phyloP scores from a whole-genome alignment of 2,329 filamentous ascomycete genomes.

The Harringtonia aguacate region DNA sequence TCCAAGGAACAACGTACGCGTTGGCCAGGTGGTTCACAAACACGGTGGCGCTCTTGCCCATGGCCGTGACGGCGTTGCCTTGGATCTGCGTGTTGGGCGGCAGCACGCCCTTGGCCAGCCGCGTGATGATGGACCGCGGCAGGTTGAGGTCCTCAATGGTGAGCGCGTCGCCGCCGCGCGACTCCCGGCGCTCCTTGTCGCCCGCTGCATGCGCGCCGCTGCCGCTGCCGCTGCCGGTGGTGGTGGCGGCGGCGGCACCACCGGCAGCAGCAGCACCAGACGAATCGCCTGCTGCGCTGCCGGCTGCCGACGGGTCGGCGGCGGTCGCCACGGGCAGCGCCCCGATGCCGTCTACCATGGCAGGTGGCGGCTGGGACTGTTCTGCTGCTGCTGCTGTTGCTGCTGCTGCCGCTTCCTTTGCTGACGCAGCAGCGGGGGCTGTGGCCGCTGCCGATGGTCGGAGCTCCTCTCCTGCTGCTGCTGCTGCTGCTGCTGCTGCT shows the following conservation, averaged over 20 bases:
- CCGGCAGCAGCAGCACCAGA: no score
- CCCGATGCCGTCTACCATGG: slow-evolving; percentile 25
- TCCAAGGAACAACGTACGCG: slow-evolving; percentile 41
- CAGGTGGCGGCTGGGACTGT: slow-evolving; percentile 13
- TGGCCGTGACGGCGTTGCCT: slow-evolving; percentile 67
- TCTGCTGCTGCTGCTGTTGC: not conserved
- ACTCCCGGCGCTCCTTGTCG: slow-evolving; percentile 13
- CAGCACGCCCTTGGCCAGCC: slow-evolving; percentile 69
- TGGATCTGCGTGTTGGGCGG: slow-evolving; percentile 76
- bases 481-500: slow-evolving; percentile 15
- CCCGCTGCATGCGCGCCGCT: no score
- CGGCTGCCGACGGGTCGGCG: not conserved
- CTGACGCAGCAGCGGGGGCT: no score
- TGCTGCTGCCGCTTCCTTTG: slow-evolving; percentile 16
- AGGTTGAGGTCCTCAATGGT: slow-evolving; percentile 60
- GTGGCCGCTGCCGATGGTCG: no score
- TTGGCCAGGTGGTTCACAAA: slow-evolving; percentile 73
- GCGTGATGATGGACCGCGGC: slow-evolving; percentile 71
- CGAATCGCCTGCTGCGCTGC: not conserved
- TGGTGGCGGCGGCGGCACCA: no score
- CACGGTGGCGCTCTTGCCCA: slow-evolving; percentile 73
- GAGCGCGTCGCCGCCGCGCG: slow-evolving; percentile 23
- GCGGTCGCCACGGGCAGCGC: slow-evolving; percentile 5
- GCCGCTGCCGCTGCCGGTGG: no score
- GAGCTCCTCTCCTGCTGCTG: no score